A percentile compares a stretch with the other conserved stretches of the same genome.
phyloP scores from a whole-genome alignment of 371 early-diverging fungal genomes.

The Mucor irregularis region DNA sequence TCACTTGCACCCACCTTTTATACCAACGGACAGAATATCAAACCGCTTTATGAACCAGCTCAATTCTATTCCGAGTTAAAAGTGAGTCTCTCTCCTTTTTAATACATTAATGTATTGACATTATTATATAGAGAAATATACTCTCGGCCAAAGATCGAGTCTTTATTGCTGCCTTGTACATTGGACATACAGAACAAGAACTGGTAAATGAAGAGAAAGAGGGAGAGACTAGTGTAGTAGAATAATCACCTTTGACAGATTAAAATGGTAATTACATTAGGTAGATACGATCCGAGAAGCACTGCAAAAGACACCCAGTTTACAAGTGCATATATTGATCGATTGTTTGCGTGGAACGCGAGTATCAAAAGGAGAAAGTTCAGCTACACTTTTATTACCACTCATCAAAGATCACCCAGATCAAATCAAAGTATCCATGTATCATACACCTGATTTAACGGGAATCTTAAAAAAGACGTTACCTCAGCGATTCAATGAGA shows the following conservation, averaged over 20 bases:
- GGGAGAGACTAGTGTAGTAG: not conserved
- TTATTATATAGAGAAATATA: conserved; percentile 53
- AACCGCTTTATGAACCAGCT: conserved; percentile 46
- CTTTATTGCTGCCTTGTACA: conserved; percentile 84
- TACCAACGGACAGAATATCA: conserved; percentile 31
- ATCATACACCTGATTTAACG: conserved; percentile 84
- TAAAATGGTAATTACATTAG: conserved; percentile 25
- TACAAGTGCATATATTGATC: conserved; percentile 74
- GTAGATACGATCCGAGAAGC: conserved; percentile 60
- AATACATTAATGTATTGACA: too few relatives aligned
- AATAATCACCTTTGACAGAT: not conserved
- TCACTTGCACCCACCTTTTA: conserved; percentile 30
- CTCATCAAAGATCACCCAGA: conserved; percentile 67
- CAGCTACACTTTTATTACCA: conserved; percentile 70
- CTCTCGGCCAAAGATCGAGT: conserved; percentile 72
- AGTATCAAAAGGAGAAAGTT: conserved; percentile 57
- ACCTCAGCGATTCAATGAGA: conserved; percentile 91
- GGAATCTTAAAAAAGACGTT: conserved; percentile 70
- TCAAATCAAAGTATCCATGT: conserved; percentile 71
- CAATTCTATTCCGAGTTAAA: conserved; percentile 50
- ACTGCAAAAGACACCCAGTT: conserved; percentile 44
- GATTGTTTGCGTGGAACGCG: conserved; percentile 91
- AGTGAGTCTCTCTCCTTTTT: too few relatives aligned
- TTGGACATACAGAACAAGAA: conserved; percentile 82
- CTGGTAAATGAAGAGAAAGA: conserved; percentile 51